Evolutionary conservation across 1,284 basidiomycete genomes (phyloP).

Genomic region (Puccinia horiana): DNA sequence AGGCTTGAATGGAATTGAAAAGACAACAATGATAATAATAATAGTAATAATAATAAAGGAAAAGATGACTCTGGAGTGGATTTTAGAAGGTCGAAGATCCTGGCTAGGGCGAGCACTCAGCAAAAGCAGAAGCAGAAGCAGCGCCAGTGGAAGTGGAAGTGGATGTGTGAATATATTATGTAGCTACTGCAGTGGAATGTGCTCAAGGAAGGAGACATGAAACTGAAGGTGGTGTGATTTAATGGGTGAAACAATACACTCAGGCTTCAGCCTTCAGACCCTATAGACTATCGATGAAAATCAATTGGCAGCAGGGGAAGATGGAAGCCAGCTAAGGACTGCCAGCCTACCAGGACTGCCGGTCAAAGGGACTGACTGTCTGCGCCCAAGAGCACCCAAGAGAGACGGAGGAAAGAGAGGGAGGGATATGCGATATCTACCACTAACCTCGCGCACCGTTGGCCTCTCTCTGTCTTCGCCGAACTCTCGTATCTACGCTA

Average conservation of each 20-base stretch:
- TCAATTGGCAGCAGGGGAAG: conserved; percentile 12
- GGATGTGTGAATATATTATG: conserved; percentile 4
- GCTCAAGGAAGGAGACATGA: conserved; percentile 29
- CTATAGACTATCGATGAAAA: conserved; percentile 3
- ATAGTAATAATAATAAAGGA: neutral
- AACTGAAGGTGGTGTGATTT: conserved; percentile 4
- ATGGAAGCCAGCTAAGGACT: no score
- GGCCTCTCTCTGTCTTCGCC: no score
- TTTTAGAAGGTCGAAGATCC: conserved; percentile 16
- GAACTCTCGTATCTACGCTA: neutral
- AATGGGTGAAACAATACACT: neutral
- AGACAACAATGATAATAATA: neutral
- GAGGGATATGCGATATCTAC: neutral
- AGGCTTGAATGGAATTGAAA: neutral
- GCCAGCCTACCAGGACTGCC: no score
- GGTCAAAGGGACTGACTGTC: no score
- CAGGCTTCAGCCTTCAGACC: no score
- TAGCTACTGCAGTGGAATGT: no score
- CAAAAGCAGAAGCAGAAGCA: neutral
- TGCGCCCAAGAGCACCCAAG: neutral
- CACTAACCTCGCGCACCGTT: no score
- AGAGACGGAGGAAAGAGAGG: neutral
- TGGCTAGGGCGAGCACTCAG: neutral
- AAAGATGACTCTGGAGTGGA: neutral
- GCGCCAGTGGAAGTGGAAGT: no score